Evolutionary conservation across 192 early-diverging fungal species (phyloP), one percentile per base, ranked within the genome.

Genomic region (Coemansia sp.): DNA sequence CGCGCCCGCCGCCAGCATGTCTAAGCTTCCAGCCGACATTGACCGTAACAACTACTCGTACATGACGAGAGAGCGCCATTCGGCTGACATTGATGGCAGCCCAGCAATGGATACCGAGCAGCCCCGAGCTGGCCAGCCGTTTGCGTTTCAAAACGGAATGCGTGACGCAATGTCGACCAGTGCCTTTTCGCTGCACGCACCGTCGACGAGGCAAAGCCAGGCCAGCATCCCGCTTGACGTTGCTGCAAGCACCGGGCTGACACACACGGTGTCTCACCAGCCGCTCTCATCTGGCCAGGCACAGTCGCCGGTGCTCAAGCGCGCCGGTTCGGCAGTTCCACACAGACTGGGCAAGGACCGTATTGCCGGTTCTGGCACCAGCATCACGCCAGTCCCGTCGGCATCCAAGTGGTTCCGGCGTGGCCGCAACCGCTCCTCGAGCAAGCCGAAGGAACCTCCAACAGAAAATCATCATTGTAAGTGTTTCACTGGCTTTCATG

Each of bases 11-110:
- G 66, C 52, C 60, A 71, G 61, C 48, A 48, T 62, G 47, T 65
- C 69, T 9, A 59, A 55, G 23, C 40, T 46, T 11, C 49, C 64
- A 15, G 38, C 72, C 2, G 51, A 34, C 6, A 20, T n/a, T 10
- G 69, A 68, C 31, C 64, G 65, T 69, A 81, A 81, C 60, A 72
- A 81, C 52, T 81, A 81, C 37, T 71, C 78, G 28, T 81, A 81
- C 36, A 28, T 81, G 59, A 38, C 75, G 14, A 60, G 53, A n/a
- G 77, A 74, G 59, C 77, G 72, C 47, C 62, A 64, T 49, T 74
- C 72, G 23, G 59, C 63, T 11, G 55, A 64, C 20, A 55, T 61
- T 10, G 68, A 54, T 22, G 52, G 57, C 36, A 48, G 28, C 31
- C 58, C 40, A 38, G 19, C 37, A 21, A 22, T 38, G 7, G 21